phyloP scores from a whole-genome alignment of 192 early-diverging fungal genomes.

The Coemansia sp. region DNA sequence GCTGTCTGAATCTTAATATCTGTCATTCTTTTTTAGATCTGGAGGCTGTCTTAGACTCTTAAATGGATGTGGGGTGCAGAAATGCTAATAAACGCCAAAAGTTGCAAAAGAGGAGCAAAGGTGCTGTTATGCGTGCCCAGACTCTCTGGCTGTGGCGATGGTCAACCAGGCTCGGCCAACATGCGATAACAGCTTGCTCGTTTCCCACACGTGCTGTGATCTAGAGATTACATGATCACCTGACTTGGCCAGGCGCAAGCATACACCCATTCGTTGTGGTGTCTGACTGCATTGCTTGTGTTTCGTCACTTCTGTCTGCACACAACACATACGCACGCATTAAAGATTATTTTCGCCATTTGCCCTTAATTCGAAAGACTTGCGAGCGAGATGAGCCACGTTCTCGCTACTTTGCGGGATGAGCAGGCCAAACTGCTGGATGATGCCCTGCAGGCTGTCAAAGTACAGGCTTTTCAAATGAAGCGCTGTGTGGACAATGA shows the following conservation, averaged over 20 bases:
- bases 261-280: neutral
- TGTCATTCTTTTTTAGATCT: conserved; percentile 17
- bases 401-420: conserved; percentile 55
- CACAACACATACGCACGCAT: neutral
- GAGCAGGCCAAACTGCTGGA: conserved; percentile 91
- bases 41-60: neutral
- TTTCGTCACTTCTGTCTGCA: neutral
- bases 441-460: conserved; percentile 89
- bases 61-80: neutral
- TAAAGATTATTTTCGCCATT: neutral
- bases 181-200: neutral
- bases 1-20: conserved; percentile 45
- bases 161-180: too few relatives aligned
- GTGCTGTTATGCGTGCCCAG: neutral
- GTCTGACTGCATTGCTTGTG: too few relatives aligned
- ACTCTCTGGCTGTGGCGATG: neutral
- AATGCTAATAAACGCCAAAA: neutral
- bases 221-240: neutral
- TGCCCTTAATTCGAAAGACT: neutral
- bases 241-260: neutral
- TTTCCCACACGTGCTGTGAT: neutral
- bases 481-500: conserved; percentile 84
- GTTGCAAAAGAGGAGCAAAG: neutral
- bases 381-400: conserved; percentile 34
- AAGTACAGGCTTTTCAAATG: conserved; percentile 94